Evolutionary conservation across 805 yeast genomes (phyloP).

Genomic region (Teunomyces panamensis): DNA sequence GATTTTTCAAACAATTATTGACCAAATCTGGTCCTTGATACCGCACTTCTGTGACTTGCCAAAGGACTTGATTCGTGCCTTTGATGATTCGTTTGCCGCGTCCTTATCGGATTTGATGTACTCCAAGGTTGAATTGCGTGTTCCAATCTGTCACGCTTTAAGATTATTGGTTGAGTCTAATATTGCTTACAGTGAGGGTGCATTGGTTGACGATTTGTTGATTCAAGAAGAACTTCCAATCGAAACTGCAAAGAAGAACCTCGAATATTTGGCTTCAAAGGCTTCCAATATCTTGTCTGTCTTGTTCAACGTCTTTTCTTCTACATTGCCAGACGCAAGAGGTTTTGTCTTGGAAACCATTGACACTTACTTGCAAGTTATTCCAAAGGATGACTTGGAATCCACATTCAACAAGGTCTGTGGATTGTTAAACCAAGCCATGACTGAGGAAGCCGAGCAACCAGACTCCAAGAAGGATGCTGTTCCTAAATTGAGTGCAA

Average conservation of each 20-base stretch:
- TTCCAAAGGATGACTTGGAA: slow-evolving; percentile 63
- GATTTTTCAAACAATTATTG: slow-evolving; percentile 79
- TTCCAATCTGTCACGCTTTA: slow-evolving; percentile 78
- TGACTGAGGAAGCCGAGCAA: slow-evolving; percentile 54
- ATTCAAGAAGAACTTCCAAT: slow-evolving; percentile 61
- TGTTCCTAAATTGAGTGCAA: slow-evolving; percentile 60
- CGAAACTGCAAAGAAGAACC: slow-evolving; percentile 50
- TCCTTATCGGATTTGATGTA: slow-evolving; percentile 71
- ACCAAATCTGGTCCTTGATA: slow-evolving; percentile 88
- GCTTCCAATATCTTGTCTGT: slow-evolving; percentile 81
- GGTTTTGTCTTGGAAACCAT: slow-evolving; percentile 84
- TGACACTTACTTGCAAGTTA: slow-evolving; percentile 71
- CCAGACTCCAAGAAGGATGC: slow-evolving; percentile 25
- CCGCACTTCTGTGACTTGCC: slow-evolving; percentile 91
- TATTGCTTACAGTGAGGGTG: slow-evolving; percentile 58
- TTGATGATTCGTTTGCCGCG: slow-evolving; percentile 77
- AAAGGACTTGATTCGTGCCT: slow-evolving; percentile 59
- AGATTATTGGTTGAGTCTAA: slow-evolving; percentile 77
- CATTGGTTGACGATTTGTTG: slow-evolving; percentile 51
- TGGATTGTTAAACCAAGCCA: slow-evolving; percentile 66
- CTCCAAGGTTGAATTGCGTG: slow-evolving; percentile 70
- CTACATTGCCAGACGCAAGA: slow-evolving; percentile 80
- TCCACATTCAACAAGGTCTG: slow-evolving; percentile 85
- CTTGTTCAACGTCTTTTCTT: slow-evolving; percentile 88
- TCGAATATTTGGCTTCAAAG: slow-evolving; percentile 61